These are phyloP conservation scores for Striga hermonthica DNA, from an alignment of 305 asterid species.

Conservation along the genomic window DNA sequence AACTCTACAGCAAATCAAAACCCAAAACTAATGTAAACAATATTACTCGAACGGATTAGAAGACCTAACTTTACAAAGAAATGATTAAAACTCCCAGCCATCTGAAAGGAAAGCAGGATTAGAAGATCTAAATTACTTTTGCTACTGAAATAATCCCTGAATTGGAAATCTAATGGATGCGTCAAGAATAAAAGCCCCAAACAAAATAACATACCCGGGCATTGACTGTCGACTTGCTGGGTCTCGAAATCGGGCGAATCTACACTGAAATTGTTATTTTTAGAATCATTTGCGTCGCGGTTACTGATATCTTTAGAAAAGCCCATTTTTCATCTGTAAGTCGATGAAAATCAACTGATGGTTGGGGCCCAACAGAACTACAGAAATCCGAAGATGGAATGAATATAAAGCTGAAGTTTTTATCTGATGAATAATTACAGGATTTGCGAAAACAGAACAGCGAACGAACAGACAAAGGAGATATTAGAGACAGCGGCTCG, in stretches of 20 bases:
- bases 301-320: conserved; percentile 32
- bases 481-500: no score
- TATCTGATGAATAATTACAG: background rate
- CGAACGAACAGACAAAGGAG: background rate
- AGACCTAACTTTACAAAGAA: conserved; percentile 20
- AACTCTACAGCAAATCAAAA: conserved; percentile 2
- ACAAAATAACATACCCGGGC: conserved; percentile 37
- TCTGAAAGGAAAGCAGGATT: no score
- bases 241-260: conserved; percentile 37
- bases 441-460: conserved; percentile 13
- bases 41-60: background rate
- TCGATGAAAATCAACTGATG: background rate
- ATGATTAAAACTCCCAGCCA: background rate
- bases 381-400: background rate
- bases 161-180: background rate
- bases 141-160: conserved; percentile 2
- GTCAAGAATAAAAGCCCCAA: background rate
- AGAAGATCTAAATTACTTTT: background rate
- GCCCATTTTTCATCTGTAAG: conserved; percentile 48
- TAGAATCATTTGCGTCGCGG: conserved; percentile 19
- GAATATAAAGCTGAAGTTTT: background rate
- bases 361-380: background rate
- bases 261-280: conserved; percentile 25
- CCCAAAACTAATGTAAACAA: background rate
- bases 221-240: conserved; percentile 43